Percentiles rank a stretch among this genome's conserved stretches.
phyloP scores from a whole-genome alignment of 352 stramenopile species.

The Phytophthora multivora region DNA sequence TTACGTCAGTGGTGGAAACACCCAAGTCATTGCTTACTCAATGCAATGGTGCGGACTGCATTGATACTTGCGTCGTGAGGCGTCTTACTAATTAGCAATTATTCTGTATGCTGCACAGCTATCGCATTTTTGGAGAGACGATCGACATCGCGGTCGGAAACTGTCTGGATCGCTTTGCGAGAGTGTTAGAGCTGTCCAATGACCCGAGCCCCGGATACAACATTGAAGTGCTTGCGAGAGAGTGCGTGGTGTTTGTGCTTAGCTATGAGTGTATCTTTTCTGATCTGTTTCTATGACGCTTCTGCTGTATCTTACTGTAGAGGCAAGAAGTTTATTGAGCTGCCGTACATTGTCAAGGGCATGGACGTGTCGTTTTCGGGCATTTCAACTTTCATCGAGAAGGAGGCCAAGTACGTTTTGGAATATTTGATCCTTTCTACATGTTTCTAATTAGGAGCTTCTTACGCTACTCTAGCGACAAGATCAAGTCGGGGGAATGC shows the following conservation, averaged over 20 bases:
- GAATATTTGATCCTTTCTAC: neutral
- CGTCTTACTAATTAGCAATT: neutral
- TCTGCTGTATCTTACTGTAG: constrained; percentile 38
- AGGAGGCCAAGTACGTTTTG: constrained; percentile 78
- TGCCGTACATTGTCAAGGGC: constrained; percentile 99
- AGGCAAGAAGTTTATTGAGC: constrained; percentile 92
- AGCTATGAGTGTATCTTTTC: neutral
- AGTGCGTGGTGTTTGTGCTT: constrained; percentile 48
- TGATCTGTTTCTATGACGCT: neutral
- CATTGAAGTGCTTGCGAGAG: constrained; percentile 98
- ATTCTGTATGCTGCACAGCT: constrained; percentile 52
- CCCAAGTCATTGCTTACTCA: constrained; percentile 94
- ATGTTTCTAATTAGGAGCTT: constrained; percentile 1
- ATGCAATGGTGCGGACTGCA: constrained; percentile 66
- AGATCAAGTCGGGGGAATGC: constrained; percentile 86
- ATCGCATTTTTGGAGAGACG: constrained; percentile 99
- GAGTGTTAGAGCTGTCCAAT: constrained; percentile 97
- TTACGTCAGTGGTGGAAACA: constrained; percentile 99
- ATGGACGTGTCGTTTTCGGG: constrained; percentile 99
- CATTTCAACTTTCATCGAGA: constrained; percentile 97
- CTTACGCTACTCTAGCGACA: constrained; percentile 48
- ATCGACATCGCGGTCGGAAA: constrained; percentile 99
- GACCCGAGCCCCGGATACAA: constrained; percentile 99
- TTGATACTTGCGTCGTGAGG: constrained; percentile 8
- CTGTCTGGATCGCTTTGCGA: constrained; percentile 98